These are phyloP conservation scores for Penicillium crustosum DNA, from an alignment of 2,329 filamentous ascomycete genomes.

Conservation along the genomic window DNA sequence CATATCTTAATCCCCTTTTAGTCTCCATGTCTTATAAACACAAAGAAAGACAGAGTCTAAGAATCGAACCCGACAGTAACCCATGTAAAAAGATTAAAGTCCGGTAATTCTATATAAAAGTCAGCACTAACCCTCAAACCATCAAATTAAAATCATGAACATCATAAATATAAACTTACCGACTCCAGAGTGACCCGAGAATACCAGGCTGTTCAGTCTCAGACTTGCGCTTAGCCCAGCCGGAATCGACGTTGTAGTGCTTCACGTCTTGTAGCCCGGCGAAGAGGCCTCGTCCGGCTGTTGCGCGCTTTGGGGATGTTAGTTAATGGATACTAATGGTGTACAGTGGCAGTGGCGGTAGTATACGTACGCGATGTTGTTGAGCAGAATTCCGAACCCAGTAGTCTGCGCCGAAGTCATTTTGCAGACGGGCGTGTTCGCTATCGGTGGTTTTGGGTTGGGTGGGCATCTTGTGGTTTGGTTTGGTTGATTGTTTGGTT, in stretches of 20 bases:
- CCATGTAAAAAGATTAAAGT: not conserved
- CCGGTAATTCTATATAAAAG: constrained; percentile 13
- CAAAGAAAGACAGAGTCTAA: not conserved
- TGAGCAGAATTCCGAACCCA: constrained; percentile 32
- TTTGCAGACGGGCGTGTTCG: constrained; percentile 28
- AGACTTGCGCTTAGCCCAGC: constrained; percentile 36
- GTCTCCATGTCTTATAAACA: not conserved
- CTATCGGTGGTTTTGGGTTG: constrained; percentile 1
- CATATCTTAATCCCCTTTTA: not conserved
- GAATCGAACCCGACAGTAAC: not conserved
- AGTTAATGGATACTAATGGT: not conserved
- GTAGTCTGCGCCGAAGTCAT: constrained; percentile 39
- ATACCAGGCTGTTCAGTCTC: constrained; percentile 16
- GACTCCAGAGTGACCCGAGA: constrained; percentile 21
- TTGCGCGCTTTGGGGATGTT: constrained; percentile 27
- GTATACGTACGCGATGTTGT: constrained; percentile 25
- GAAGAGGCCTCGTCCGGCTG: constrained; percentile 39
- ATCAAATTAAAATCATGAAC: not conserved
- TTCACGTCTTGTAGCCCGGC: constrained; percentile 41
- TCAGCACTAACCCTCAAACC: not conserved
- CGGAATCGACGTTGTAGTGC: constrained; percentile 39
- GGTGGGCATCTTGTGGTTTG: constrained; percentile 9
- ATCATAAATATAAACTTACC: constrained; percentile 19
- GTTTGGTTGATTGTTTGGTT: constrained; percentile 3
- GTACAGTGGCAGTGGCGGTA: not conserved